These are phyloP conservation scores for Mentha longifolia DNA, from an alignment of 257 asterid species.

Conservation along the genomic window DNA sequence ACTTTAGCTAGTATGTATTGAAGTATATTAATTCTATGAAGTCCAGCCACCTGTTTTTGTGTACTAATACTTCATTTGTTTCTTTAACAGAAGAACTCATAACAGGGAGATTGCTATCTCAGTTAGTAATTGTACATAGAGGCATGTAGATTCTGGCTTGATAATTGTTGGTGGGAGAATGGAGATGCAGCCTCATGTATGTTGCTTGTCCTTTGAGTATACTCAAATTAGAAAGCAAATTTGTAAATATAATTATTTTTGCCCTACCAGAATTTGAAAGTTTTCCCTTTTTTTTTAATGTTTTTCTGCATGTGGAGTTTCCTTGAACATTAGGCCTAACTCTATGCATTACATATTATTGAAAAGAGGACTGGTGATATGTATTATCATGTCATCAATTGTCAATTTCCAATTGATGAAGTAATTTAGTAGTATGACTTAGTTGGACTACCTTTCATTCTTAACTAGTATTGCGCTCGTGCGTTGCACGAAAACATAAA, in stretches of 20 bases:
- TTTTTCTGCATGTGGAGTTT: constrained; percentile 20
- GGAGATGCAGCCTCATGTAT: constrained; percentile 98
- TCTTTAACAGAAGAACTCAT: constrained; percentile 81
- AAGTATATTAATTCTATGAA: constrained; percentile 19
- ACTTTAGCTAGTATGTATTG: too few relatives aligned
- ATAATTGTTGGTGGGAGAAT: constrained; percentile 93
- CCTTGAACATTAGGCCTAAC: constrained; percentile 14
- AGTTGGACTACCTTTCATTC: too few relatives aligned
- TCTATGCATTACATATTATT: too few relatives aligned
- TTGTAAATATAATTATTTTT: constrained; percentile 18
- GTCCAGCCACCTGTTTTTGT: constrained; percentile 7
- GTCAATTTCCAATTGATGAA: too few relatives aligned
- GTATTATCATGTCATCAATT: too few relatives aligned
- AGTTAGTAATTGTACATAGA: constrained; percentile 84
- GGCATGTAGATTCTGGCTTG: constrained; percentile 94
- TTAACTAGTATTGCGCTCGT: too few relatives aligned
- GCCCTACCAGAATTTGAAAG: constrained; percentile 15
- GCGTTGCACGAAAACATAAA: too few relatives aligned
- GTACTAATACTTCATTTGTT: constrained; percentile 28
- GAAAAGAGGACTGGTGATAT: too few relatives aligned
- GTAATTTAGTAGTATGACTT: too few relatives aligned
- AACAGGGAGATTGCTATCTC: constrained; percentile 91
- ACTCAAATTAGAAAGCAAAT: constrained; percentile 14
- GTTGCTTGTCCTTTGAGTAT: constrained; percentile 39
- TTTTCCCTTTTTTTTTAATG: background rate